A percentile compares a stretch with the other conserved stretches of the same genome.
These are phyloP conservation scores for Ophioceras dolichostomum DNA, from an alignment of 2,329 filamentous ascomycete species.

Conservation along the genomic window DNA sequence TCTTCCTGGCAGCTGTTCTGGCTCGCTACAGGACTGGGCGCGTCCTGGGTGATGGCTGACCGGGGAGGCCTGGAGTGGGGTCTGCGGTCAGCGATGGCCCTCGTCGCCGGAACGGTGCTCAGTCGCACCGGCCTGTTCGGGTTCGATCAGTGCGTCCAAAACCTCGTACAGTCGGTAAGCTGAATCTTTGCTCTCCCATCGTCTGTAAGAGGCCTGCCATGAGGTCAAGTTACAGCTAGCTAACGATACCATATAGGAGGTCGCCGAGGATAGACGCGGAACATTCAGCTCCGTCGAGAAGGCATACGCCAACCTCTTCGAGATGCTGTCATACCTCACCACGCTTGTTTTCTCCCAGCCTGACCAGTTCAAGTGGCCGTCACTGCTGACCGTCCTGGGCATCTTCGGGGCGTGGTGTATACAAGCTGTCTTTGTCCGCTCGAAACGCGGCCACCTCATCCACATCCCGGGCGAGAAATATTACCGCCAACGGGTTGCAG, in stretches of 20 bases:
- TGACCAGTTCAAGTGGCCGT: conserved; percentile 51
- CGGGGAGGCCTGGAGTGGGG: conserved; percentile 12
- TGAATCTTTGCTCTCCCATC: too few species aligned
- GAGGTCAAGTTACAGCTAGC: not conserved
- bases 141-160: conserved; percentile 47
- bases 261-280: conserved; percentile 43
- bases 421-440: not conserved
- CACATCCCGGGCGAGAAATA: too few species aligned
- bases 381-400: conserved; percentile 35
- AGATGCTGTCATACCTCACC: conserved; percentile 51
- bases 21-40: conserved; percentile 28
- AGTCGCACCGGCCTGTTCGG: conserved; percentile 50
- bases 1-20: conserved; percentile 54
- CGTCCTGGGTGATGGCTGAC: conserved; percentile 19
- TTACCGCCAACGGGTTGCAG: too few species aligned
- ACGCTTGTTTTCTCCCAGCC: conserved; percentile 55
- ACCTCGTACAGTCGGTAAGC: conserved; percentile 47
- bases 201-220: not conserved
- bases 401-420: not conserved
- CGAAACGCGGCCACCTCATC: too few species aligned
- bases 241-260: conserved; percentile 25
- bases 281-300: conserved; percentile 58
- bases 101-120: conserved; percentile 37
- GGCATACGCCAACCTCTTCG: conserved; percentile 56
- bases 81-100: conserved; percentile 30